Evolutionary conservation across 805 yeast genomes (phyloP), one percentile per base, ranked within the genome.

Genomic region (Ogataea salicorniae): DNA sequence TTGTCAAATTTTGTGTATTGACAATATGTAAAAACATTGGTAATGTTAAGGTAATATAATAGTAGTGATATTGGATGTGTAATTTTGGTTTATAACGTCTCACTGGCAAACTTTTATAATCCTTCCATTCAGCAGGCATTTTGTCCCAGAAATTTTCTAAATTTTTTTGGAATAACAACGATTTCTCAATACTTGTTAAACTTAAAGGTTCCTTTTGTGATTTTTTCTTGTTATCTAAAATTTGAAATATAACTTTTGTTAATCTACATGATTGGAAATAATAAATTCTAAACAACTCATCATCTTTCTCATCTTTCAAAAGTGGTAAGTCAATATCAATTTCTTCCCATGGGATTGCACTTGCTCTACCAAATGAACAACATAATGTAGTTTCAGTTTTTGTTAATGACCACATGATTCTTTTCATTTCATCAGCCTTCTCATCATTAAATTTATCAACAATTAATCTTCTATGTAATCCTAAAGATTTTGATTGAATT

Each of bases 401-500:
- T 37, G 72, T 67, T 31, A 76, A 46, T 0, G 78, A 63, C 79
- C 80, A 76, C 59, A 69, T 56, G n/a, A 70, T 62, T 35, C 74
- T 54, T 42, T 66, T 68, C 67, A 64, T 68, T 36, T 70, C 74
- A 41, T 71, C 73, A 3, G 67, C 63, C 39, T 63, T 64, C n/a
- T 60, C 65, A 29, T 50, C 56, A 29, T 56, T 60, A 42, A 67
- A 67, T 47, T 66, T 67, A 42, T 62, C 58, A 8, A 67, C 69
- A 33, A 68, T 67, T 29, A 69, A 58, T 41, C 63, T 67, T 44
- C 74, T 62, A 54, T 76, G 78, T 3, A 75, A 57, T 0, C 80
- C 80, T n/a, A 76, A 56, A n/a, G 77, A 67, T 29, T 71, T 66
- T 1, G 75, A 69, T 56, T 76, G 80, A 44, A 76, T 63, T 1